Evolutionary conservation across 2,329 filamentous ascomycete genomes (phyloP).

Genomic region (Paramyrothecium sp.): DNA sequence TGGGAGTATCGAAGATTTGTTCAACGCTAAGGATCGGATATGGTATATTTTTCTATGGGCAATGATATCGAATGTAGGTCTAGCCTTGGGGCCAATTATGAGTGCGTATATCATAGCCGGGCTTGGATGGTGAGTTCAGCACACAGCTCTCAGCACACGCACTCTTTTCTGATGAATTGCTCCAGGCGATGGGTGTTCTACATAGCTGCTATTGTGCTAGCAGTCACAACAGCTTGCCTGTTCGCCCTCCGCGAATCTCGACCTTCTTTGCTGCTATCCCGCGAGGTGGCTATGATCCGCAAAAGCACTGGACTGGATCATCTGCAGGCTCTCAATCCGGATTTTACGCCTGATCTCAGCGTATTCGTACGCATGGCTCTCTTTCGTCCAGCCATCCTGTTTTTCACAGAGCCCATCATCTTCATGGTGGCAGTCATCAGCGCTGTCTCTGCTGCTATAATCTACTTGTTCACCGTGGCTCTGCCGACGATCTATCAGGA

Average conservation of each 20-base stretch:
- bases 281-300: neutral
- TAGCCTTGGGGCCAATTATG: neutral
- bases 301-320: neutral
- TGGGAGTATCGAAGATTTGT: neutral
- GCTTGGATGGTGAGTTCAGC: neutral
- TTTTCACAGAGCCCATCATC: neutral
- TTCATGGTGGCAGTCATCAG: no score
- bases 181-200: neutral
- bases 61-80: neutral
- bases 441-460: no score
- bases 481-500: no score
- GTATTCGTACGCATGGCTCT: neutral
- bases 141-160: neutral
- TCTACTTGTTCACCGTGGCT: no score
- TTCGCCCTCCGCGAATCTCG: neutral
- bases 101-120: neutral
- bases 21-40: neutral
- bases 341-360: neutral
- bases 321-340: neutral
- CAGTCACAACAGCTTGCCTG: neutral
- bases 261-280: neutral
- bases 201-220: neutral
- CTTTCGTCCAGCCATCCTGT: neutral
- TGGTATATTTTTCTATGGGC: neutral
- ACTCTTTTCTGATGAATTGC: neutral